Percentiles rank a stretch among this genome's conserved stretches.
phyloP scores from a whole-genome alignment of 768 basidiomycete species.

The Rhizopogon sp. region DNA sequence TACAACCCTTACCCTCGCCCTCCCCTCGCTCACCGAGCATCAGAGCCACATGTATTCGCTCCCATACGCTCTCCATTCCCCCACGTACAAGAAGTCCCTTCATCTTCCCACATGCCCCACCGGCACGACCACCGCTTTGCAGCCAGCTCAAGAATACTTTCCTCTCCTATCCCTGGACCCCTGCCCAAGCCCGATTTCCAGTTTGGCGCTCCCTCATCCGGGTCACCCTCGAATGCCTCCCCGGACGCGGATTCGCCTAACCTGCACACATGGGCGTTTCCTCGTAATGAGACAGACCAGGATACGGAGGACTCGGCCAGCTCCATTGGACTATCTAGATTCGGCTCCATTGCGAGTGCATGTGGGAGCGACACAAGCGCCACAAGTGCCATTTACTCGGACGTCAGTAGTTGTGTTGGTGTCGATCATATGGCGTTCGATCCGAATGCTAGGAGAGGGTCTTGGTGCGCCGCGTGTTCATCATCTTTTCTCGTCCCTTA shows the following conservation, averaged over 20 bases:
- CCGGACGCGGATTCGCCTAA: constrained; percentile 34
- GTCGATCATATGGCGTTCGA: constrained; percentile 26
- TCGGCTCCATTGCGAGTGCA: constrained; percentile 57
- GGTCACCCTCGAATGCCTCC: constrained; percentile 40
- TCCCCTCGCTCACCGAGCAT: constrained; percentile 23
- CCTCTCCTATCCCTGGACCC: constrained; percentile 46
- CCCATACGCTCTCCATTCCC: constrained; percentile 35
- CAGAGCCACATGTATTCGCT: constrained; percentile 28
- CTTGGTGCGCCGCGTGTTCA: constrained; percentile 16
- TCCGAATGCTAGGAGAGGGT: constrained; percentile 29
- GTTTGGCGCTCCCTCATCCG: constrained; percentile 54
- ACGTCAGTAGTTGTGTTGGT: constrained; percentile 33
- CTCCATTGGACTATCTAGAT: constrained; percentile 45
- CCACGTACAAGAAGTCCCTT: constrained; percentile 19
- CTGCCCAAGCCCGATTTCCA: constrained; percentile 59
- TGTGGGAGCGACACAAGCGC: constrained; percentile 55
- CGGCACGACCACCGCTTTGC: constrained; percentile 43
- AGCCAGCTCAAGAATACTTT: constrained; percentile 42
- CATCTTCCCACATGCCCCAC: constrained; percentile 12
- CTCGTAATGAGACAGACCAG: constrained; percentile 37
- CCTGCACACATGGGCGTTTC: constrained; percentile 41
- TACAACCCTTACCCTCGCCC: constrained; percentile 39
- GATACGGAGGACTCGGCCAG: constrained; percentile 52
- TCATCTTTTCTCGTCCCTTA: constrained; percentile 5
- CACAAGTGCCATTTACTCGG: constrained; percentile 46